Base-by-base conservation (phyloP, 257 asterid species). In the Handroanthus guayacan region DNA sequence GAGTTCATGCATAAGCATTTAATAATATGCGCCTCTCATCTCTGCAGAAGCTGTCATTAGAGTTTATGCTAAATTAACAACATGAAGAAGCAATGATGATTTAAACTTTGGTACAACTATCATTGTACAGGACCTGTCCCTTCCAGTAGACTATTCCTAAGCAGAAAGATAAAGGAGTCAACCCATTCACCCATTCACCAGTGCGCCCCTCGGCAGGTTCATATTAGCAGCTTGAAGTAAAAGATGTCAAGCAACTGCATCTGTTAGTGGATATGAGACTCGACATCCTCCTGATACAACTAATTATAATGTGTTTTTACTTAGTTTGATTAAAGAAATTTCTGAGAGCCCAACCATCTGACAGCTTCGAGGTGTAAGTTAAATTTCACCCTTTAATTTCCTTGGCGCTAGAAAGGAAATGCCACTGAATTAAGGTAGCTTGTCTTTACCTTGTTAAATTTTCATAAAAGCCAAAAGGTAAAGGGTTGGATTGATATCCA, bases 211-310 rank as follows among this genome's bases (percentile, higher is more conserved):
- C 36, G 63, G 55, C 62, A 55, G 78, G n/a, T 17, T 63, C 62
- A 50, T 74, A 43, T 62, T 61, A 62, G 62, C 39, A 37, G 34
- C 41, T 25, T 34, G 20, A 62, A 62, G 43, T 16, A 45, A 6
- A 4, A 25, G 47, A 67, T 67, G 61, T 31, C 58, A 34, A 31
- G 25, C 62, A 66, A 25, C 25, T 25, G 45, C 36, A 67, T 47
- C 41, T 17, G 9, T 55, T 71, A 16, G 38, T 34, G n/a, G 62
- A 39, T 55, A 71, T 36, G 18, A 20, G 58, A 67, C 61, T 67
- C 69, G 18, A 36, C 69, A 51, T 76, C 57, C 69, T 39, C 69
- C 20, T 43, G 45, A 67, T 54, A 50, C 69, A 56, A 66, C 55
- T 76, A 56, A 34, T 57, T 44, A 8, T 11, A 57, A 10, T 41